Percentiles rank a stretch among this genome's conserved stretches.
Conservation (phyloP, 148 eudicot species). For the Vaccinium vitisidaea region DNA sequence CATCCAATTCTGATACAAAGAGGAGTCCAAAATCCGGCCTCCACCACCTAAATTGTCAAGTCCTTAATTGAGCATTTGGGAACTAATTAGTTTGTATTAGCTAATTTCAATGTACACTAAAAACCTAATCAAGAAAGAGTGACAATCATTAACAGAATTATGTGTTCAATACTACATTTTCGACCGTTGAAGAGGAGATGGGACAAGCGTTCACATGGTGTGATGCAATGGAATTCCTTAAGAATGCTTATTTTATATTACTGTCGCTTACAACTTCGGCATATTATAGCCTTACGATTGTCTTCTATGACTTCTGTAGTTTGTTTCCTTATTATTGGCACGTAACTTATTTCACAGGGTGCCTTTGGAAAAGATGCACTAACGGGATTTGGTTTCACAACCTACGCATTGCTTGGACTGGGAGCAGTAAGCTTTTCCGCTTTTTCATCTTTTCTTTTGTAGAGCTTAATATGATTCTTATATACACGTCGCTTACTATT, state of each 20-base stretch:
- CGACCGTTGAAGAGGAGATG: neutral
- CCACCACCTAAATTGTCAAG: neutral
- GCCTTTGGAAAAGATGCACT: conserved; percentile 85
- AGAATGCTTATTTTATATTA: neutral
- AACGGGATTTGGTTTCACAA: conserved; percentile 74
- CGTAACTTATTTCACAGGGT: conserved; percentile 50
- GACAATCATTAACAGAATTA: neutral
- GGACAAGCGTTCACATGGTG: neutral
- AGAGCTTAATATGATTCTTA: neutral
- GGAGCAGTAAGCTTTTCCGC: conserved; percentile 68
- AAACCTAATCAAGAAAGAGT: neutral
- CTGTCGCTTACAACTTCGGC: neutral
- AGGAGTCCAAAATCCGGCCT: too few species aligned
- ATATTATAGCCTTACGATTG: neutral
- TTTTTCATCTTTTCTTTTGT: neutral
- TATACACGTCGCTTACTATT: too few species aligned
- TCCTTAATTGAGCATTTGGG: neutral
- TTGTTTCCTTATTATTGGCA: neutral
- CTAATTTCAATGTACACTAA: neutral
- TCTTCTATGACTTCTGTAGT: too few species aligned
- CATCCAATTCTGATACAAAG: too few species aligned
- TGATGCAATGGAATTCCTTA: neutral
- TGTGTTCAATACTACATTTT: neutral
- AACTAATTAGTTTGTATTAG: neutral
- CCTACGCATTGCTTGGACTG: conserved; percentile 79